Base-by-base conservation (phyloP, 2,329 filamentous ascomycete genomes). In the Alternaria longipes region DNA sequence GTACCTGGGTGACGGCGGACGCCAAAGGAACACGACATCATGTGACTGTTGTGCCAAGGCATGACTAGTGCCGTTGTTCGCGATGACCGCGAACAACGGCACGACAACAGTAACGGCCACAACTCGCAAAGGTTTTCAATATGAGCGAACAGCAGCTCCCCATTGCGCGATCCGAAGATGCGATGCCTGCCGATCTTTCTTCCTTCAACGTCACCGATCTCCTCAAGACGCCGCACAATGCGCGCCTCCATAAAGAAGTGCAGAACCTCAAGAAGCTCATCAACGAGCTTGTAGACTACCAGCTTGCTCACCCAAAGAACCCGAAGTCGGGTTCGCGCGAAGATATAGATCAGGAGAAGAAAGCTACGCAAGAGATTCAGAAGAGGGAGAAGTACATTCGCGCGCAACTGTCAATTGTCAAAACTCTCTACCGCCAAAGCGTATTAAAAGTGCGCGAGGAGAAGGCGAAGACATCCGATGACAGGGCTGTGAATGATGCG, bases 401-500 rank as follows among this genome's bases (percentile, higher is more conserved):
- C 68, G 90, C 93, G 56, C 90, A 92, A 70, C 61, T 78, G n/a
- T 73, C 75, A 1, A 62, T 76, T 46, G 72, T 76, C 52, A 91
- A 94, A 56, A 91, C 91, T 12, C 84, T 95, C 28, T 94, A 97
- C 77, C 89, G 95, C 28, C 86, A 90, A 65, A 93, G 93, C 9
- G 89, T 94, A 67, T 86, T 97, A 70, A 86, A 88, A 30, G 92
- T 93, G 30, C 89, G 95, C 67, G 89, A 93, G 69, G 97, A 94
- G 14, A 98, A 98, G 78, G 85, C 91, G 54, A 84, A 88, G 69
- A 98, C 95, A 0, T 91, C 92, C 30, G 93, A 97, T 78, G 91
- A 91, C 50, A 89, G 94, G 50, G 91, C 94, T 72, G 93, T 97
- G 80, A 93, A 98, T 66, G 95, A 99, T 77, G 88, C 90, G 51